Percentiles rank a stretch among this genome's conserved stretches.
Conservation (phyloP, 805 yeast species). For the Wickerhamiella dianesei region DNA sequence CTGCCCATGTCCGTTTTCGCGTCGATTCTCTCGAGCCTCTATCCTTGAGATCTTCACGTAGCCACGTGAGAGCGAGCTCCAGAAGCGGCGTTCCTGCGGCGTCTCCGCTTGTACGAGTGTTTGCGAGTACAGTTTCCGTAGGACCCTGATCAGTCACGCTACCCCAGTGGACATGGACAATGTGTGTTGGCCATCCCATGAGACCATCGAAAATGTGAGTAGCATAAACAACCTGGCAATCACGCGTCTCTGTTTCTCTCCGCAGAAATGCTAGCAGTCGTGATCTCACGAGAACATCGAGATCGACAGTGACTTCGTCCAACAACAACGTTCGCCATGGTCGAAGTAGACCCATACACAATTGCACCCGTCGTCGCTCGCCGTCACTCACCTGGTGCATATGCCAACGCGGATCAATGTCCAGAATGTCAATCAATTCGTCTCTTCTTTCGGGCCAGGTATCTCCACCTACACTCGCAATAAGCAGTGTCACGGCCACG, state of each 20-base stretch:
- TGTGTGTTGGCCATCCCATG: conserved; percentile 76
- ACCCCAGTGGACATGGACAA: conserved; percentile 69
- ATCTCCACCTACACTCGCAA: conserved; percentile 74
- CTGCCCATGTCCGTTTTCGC: conserved; percentile 40
- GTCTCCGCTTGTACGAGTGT: conserved; percentile 1
- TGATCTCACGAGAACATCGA: conserved; percentile 82
- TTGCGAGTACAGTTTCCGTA: conserved; percentile 14
- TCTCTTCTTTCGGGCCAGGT: conserved; percentile 65
- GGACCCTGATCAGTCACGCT: conserved; percentile 26
- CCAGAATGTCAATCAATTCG: conserved; percentile 58
- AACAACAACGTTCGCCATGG: conserved; percentile 83
- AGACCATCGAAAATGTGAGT: conserved; percentile 96
- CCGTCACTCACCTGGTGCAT: conserved; percentile 92
- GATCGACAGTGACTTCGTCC: conserved; percentile 94
- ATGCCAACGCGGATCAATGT: conserved; percentile 78
- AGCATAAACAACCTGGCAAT: conserved; percentile 73
- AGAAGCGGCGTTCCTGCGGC: conserved; percentile 22
- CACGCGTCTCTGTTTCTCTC: conserved; percentile 55
- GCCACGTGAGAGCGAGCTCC: conserved; percentile 27
- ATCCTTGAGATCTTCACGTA: conserved; percentile 28
- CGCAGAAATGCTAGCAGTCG: conserved; percentile 56
- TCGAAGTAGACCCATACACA: conserved; percentile 80
- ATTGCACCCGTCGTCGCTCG: conserved; percentile 84
- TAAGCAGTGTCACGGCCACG: conserved; percentile 67
- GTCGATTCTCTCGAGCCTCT: conserved; percentile 33